Conservation (phyloP, 1,139 yeast genomes). For the Zygosaccharomyces sapae region DNA sequence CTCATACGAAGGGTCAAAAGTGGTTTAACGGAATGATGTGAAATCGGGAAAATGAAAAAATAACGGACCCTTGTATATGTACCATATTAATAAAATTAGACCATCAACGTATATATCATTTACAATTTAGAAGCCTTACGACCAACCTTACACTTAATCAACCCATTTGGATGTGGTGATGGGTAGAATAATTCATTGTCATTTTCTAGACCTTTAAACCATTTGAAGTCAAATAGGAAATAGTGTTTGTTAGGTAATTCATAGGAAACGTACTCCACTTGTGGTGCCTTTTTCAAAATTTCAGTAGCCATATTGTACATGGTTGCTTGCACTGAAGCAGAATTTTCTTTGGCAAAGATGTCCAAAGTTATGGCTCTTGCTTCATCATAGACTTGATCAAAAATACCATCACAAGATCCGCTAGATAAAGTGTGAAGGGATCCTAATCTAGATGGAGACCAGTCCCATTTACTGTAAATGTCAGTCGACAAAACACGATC, state of each 20-base stretch:
- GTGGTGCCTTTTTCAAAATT: slow-evolving; percentile 56
- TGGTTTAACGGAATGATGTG: slow-evolving; percentile 34
- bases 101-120: slow-evolving; percentile 6
- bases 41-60: not conserved
- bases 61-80: slow-evolving; percentile 7
- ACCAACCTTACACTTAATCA: slow-evolving; percentile 79
- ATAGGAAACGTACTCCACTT: slow-evolving; percentile 62
- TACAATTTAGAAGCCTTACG: slow-evolving; percentile 54
- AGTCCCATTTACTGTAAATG: slow-evolving; percentile 72
- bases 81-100: slow-evolving; percentile 4
- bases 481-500: slow-evolving; percentile 89
- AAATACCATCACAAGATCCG: slow-evolving; percentile 56
- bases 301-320: slow-evolving; percentile 86
- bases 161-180: slow-evolving; percentile 87
- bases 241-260: slow-evolving; percentile 87
- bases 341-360: slow-evolving; percentile 76
- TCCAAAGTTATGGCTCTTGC: slow-evolving; percentile 72
- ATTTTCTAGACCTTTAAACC: slow-evolving; percentile 75
- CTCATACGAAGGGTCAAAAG: slow-evolving; percentile 25
- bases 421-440: slow-evolving; percentile 49
- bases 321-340: slow-evolving; percentile 91
- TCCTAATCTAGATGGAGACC: slow-evolving; percentile 49
- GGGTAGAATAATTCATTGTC: slow-evolving; percentile 86
- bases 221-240: slow-evolving; percentile 68
- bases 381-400: slow-evolving; percentile 55